A percentile compares a stretch with the other conserved stretches of the same genome.
phyloP scores from a whole-genome alignment of 139 green algal species.

The Coelastrella sp. region DNA sequence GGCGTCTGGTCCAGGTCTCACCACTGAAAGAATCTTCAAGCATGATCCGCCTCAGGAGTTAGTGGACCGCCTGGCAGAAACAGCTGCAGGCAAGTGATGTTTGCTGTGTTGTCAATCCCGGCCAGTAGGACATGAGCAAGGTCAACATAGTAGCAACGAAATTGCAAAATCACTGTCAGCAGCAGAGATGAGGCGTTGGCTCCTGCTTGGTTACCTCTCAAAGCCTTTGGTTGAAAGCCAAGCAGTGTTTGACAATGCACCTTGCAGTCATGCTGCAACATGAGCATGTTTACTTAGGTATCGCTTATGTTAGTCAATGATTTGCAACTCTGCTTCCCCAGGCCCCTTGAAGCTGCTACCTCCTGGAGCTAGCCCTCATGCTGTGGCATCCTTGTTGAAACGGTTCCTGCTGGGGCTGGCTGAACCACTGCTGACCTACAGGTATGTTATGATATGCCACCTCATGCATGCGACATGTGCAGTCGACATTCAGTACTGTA shows the following conservation, averaged over 20 bases:
- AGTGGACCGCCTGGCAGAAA: conserved; percentile 38
- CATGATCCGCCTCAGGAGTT: conserved; percentile 32
- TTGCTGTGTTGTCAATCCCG: no score
- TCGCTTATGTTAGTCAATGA: no score
- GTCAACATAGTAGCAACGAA: no score
- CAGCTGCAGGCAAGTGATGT: background rate
- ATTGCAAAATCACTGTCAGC: no score
- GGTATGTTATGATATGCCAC: background rate
- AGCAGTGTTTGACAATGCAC: no score
- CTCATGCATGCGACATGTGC: background rate
- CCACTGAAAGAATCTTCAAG: conserved; percentile 44
- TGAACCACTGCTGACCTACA: conserved; percentile 50
- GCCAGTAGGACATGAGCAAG: no score
- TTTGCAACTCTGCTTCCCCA: background rate
- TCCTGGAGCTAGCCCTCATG: conserved; percentile 46
- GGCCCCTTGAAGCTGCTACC: conserved; percentile 14
- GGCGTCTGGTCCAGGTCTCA: conserved; percentile 9
- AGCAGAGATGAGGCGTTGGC: no score
- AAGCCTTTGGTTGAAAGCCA: no score
- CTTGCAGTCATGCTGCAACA: no score
- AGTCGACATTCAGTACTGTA: no score
- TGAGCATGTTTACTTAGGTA: no score
- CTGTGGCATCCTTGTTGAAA: conserved; percentile 37
- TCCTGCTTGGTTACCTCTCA: no score
- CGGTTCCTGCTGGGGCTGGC: conserved; percentile 37